phyloP scores from a whole-genome alignment of 768 basidiomycete genomes.

The Fibroporia radiculosa region DNA sequence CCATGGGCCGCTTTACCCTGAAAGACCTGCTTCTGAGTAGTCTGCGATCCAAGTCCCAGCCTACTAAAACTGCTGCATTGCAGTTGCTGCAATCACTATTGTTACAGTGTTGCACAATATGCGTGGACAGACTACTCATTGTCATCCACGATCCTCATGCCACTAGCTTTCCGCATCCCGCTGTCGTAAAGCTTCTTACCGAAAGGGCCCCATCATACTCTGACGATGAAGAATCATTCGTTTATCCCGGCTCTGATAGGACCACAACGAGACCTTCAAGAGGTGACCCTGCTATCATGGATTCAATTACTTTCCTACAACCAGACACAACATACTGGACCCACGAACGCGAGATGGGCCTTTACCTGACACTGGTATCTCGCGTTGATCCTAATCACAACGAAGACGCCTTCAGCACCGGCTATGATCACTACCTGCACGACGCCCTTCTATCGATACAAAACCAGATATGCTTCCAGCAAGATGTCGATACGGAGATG shows the following conservation, averaged over 20 bases:
- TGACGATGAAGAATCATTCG: constrained; percentile 44
- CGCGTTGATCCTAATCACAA: constrained; percentile 64
- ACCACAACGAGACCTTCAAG: constrained; percentile 8
- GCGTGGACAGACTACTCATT: constrained; percentile 60
- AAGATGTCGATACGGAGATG: constrained; percentile 33
- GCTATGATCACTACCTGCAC: constrained; percentile 75
- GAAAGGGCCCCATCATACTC: constrained; percentile 12
- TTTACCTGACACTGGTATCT: constrained; percentile 75
- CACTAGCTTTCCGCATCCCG: constrained; percentile 65
- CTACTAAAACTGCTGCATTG: constrained; percentile 68
- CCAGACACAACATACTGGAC: constrained; percentile 73
- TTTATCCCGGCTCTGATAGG: constrained; percentile 36
- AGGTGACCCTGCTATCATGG: constrained; percentile 1
- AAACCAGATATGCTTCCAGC: constrained; percentile 49
- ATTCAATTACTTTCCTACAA: constrained; percentile 34
- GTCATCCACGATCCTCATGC: constrained; percentile 64
- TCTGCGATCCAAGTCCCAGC: constrained; percentile 55
- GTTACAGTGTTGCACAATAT: constrained; percentile 54
- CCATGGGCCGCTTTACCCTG: constrained; percentile 83
- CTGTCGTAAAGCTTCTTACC: constrained; percentile 13
- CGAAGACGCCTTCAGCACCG: constrained; percentile 72
- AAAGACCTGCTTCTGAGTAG: constrained; percentile 84
- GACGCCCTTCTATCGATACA: constrained; percentile 69
- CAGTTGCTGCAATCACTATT: constrained; percentile 77
- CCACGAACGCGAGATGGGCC: constrained; percentile 76